Percentiles rank a stretch among this genome's conserved stretches.
Evolutionary conservation across 805 yeast genomes (phyloP).

Genomic region (Clavispora carvajalis): DNA sequence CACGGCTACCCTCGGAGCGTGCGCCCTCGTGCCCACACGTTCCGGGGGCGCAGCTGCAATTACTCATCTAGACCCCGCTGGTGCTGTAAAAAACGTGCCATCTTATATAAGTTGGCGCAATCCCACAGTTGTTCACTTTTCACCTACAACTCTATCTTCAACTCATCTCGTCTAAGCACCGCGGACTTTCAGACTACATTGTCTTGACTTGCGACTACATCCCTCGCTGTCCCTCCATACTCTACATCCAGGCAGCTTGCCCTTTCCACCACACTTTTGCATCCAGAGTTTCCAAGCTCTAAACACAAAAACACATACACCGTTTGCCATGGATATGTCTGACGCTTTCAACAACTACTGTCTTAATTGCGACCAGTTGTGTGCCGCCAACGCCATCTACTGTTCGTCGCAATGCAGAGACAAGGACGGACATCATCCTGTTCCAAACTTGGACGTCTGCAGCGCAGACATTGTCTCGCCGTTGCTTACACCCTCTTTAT

Average conservation of each 20-base stretch:
- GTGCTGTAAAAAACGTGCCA: constrained; percentile 12
- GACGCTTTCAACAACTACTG: constrained; percentile 20
- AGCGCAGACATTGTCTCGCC: constrained; percentile 29
- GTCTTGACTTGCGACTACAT: too few relatives aligned
- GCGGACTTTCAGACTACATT: neutral
- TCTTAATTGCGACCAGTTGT: constrained; percentile 16
- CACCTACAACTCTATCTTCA: too few relatives aligned
- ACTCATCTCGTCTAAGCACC: neutral
- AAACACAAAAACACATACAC: neutral
- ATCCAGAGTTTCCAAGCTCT: constrained; percentile 4
- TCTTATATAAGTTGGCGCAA: neutral
- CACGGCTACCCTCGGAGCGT: neutral
- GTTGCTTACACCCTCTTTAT: constrained; percentile 32
- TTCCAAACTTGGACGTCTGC: constrained; percentile 11
- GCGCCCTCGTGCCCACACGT: neutral
- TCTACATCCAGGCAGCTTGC: neutral
- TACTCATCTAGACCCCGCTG: constrained; percentile 14
- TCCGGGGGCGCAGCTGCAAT: constrained; percentile 1
- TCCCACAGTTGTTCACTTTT: too few relatives aligned
- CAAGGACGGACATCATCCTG: constrained; percentile 24
- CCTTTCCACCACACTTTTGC: constrained; percentile 6
- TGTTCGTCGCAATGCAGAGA: constrained; percentile 29
- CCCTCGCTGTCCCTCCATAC: too few relatives aligned
- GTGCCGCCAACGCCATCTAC: constrained; percentile 17
- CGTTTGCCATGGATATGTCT: constrained; percentile 11